Base-by-base conservation (phyloP, 2,329 filamentous ascomycete species). In the Tolypocladium tundrense region DNA sequence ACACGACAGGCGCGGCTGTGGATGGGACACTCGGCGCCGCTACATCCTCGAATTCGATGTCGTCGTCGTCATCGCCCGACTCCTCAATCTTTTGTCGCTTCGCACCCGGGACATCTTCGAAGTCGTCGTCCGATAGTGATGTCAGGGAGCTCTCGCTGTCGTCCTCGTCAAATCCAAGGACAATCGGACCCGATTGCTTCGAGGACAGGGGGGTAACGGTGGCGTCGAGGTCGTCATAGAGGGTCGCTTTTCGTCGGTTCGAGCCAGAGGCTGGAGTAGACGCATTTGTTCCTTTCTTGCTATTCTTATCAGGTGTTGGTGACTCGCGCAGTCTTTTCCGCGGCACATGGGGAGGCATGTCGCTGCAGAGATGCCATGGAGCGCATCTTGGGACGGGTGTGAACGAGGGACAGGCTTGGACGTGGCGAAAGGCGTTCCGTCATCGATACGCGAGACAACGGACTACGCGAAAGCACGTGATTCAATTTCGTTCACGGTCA, bases 321-420 rank as follows among this genome's bases (percentile, higher is more conserved):
- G 82, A 70, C 21, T 68, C 81, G 60, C 79, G 81, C 63, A 84
- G 65, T 60, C 86, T 81, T 73, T 91, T 91, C 64, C 85, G 84
- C 54, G 85, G 79, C 19, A 89, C 77, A 62, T 82, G 75, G 31
- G 88, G 87, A 66, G 88, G 86, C 87, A 91, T 91, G 31, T 59
- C 55, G 57, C 51, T 52, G 16, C 14, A 39, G 31, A 10, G 45
- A 37, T 35, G 51, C 39, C 14, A 51, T n/a, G 48, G 35, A 24
- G 53, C 45, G 59, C 64, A 65, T 65, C 56, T 54, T 60, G 59
- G 41, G 19, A 45, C 31, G 41, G 24, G 45, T 3, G 45, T 27
- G 27, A 42, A 16, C 5, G 37, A 19, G 35, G 21, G 37, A 2
- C 41, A 13, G 21, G 31, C 10, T 24, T 5, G 16, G 27, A 55